Percentiles rank a stretch among this genome's conserved stretches.
Evolutionary conservation across 495 filamentous ascomycete genomes (phyloP).

Genomic region (Aspergillus affinis): DNA sequence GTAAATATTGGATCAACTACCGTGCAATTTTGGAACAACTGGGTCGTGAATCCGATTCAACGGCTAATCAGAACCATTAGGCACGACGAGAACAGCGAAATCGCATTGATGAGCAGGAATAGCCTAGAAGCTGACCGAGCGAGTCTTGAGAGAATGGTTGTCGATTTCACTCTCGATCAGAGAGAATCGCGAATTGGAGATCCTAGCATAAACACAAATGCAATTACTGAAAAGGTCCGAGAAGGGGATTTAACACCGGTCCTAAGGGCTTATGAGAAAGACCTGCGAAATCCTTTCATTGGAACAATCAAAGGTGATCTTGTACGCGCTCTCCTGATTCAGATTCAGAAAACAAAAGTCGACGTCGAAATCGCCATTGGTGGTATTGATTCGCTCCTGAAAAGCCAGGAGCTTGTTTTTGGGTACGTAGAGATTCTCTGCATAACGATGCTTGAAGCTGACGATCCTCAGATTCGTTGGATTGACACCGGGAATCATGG

Average conservation of each 20-base stretch:
- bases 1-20: conserved; percentile 70
- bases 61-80: conserved; percentile 89
- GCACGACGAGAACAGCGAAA: conserved; percentile 85
- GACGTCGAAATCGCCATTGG: conserved; percentile 94
- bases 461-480: conserved; percentile 68
- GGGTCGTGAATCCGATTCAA: conserved; percentile 81
- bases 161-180: conserved; percentile 86
- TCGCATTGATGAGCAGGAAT: conserved; percentile 91
- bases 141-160: conserved; percentile 94
- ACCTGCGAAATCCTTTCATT: conserved; percentile 73
- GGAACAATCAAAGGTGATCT: conserved; percentile 82
- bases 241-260: conserved; percentile 94
- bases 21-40: conserved; percentile 91
- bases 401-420: conserved; percentile 96
- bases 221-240: conserved; percentile 72
- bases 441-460: conserved; percentile 15
- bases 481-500: conserved; percentile 83
- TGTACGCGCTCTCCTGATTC: conserved; percentile 87
- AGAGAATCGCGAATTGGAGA: conserved; percentile 50
- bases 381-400: conserved; percentile 88
- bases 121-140: conserved; percentile 85
- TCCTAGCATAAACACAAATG: conserved; percentile 57
- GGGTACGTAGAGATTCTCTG: conserved; percentile 46
- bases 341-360: conserved; percentile 98
- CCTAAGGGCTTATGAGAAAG: conserved; percentile 84